Evolutionary conservation across 1,284 basidiomycete species (phyloP).

Genomic region (Bjerkandera adusta): DNA sequence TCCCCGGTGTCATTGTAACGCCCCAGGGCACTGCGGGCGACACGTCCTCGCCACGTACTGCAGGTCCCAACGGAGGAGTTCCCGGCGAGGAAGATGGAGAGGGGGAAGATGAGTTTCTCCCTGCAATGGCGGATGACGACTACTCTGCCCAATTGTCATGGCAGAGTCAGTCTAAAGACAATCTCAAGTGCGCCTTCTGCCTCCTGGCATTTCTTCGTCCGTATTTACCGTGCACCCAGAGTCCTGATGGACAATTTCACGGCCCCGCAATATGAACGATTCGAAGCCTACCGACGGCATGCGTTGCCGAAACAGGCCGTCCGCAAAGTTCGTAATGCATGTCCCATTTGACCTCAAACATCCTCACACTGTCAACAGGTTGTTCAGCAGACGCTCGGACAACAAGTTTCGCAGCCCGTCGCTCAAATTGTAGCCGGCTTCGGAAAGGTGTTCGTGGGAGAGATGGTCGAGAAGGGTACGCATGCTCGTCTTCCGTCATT

Average conservation of each 20-base stretch:
- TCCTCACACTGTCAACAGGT: conserved; percentile 44
- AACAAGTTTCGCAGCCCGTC: conserved; percentile 83
- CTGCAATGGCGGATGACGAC: conserved; percentile 83
- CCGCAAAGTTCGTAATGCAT: conserved; percentile 53
- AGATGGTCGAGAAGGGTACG: conserved; percentile 85
- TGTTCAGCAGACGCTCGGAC: conserved; percentile 80
- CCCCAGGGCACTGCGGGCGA: conserved; percentile 2
- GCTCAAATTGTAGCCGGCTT: conserved; percentile 89
- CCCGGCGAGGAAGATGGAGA: conserved; percentile 51
- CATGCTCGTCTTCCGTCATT: neutral
- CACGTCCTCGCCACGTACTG: conserved; percentile 14
- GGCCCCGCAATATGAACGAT: conserved; percentile 82
- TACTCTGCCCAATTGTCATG: conserved; percentile 77
- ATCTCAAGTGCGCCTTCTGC: conserved; percentile 58
- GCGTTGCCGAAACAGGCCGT: conserved; percentile 83
- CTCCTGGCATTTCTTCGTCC: conserved; percentile 1
- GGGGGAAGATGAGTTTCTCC: conserved; percentile 70
- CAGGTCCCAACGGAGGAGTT: conserved; percentile 22
- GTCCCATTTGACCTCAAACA: conserved; percentile 1
- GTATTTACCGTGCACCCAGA: conserved; percentile 34
- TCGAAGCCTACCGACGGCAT: conserved; percentile 83
- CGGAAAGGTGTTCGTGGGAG: conserved; percentile 89
- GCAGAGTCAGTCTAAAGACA: conserved; percentile 83
- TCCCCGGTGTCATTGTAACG: conserved; percentile 21
- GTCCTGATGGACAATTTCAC: conserved; percentile 87